Base-by-base conservation (phyloP, 768 basidiomycete species). In the Xanthoconium stramineum region DNA sequence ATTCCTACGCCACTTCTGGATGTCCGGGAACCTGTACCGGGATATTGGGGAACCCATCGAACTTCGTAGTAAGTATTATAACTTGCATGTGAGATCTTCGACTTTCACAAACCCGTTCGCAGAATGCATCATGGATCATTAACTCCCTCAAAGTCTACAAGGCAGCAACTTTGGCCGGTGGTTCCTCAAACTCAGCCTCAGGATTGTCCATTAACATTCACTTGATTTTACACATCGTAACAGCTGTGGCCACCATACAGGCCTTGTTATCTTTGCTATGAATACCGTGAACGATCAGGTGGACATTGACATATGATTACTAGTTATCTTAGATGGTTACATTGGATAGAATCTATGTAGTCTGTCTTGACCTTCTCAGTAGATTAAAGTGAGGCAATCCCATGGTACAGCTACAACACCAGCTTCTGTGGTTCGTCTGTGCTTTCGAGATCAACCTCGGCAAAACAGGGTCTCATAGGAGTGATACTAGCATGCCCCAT, bases 111-210 rank as follows among this genome's bases (percentile, higher is more conserved):
- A 38, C 37, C 47, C 30, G 19, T 49, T 40, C 56, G 24, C 58
- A 91, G 89, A 90, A 90, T 68, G 88, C 89, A 0, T 80, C 85
- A 0, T 91, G 90, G 89, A 83, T 78, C 58, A 91, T 92, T 64
- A 91, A 91, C 65, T 83, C 76, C 6, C 75, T 92, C 42, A 88
- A 89, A 66, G 86, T 91, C 20, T 92, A 89, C 70, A 77, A 77
- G 56, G 83, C 84, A 65, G 80, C 82, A 64, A 66, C 67, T 10
- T 63, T 88, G 39, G 67, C 71, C 11, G 77, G 74, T 12, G 62
- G 62, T 30, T 66, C 78, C 28, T 71, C 72, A 20, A 60, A 49
- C 39, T 64, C 59, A 24, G 47, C 46, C 3, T 17, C 19, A 50
- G 48, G 45, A 37, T 33, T 17, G 39, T 50, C 53, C 19, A 20